phyloP scores from a whole-genome alignment of 2,329 filamentous ascomycete species.

The Trichoderma sp. region DNA sequence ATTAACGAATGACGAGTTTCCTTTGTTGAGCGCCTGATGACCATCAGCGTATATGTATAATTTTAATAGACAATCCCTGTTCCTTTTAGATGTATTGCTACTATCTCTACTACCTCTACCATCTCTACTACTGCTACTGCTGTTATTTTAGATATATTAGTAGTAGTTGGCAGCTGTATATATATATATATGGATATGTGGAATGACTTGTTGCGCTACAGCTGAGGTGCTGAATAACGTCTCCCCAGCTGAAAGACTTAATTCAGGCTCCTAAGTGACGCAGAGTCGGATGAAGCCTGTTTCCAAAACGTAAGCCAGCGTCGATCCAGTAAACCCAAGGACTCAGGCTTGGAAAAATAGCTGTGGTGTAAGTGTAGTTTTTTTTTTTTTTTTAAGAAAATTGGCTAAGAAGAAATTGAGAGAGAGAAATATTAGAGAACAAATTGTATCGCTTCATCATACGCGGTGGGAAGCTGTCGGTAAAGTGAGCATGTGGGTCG shows the following conservation, averaged over 20 bases:
- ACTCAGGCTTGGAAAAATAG: neutral
- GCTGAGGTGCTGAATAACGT: too few species aligned
- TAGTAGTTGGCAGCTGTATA: too few species aligned
- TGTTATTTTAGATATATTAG: too few species aligned
- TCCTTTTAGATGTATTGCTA: neutral
- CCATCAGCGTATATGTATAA: neutral
- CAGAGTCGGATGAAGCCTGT: neutral
- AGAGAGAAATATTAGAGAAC: neutral
- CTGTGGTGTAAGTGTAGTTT: neutral
- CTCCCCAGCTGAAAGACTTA: neutral
- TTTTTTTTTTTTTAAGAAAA: neutral
- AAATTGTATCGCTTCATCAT: neutral
- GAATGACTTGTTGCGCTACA: too few species aligned
- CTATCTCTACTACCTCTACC: too few species aligned
- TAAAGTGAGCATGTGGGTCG: slow-evolving; percentile 2
- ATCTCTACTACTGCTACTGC: too few species aligned
- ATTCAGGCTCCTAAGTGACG: neutral
- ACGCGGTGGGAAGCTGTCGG: neutral
- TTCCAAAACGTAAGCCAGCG: neutral
- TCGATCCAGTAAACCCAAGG: neutral
- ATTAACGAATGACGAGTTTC: too few species aligned
- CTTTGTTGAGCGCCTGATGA: neutral
- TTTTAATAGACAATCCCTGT: neutral
- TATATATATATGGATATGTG: too few species aligned
- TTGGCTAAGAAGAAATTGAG: neutral